Evolutionary conservation across 768 basidiomycete genomes (phyloP).

Genomic region (Amanita rimosa): DNA sequence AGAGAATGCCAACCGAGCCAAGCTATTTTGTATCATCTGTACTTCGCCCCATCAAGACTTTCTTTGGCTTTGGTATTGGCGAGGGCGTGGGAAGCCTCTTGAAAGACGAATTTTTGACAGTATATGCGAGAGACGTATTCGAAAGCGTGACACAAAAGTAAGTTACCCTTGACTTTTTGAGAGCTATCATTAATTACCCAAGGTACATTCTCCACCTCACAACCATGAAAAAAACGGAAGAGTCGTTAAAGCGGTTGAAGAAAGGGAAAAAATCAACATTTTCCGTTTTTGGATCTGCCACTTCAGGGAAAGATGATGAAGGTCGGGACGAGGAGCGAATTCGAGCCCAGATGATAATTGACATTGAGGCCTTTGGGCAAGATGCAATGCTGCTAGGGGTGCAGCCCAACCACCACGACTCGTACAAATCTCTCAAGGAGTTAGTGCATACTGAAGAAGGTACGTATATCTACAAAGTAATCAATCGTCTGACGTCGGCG

Average conservation of each 20-base stretch:
- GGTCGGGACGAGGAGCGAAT: slow-evolving; percentile 86
- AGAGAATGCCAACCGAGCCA: slow-evolving; percentile 60
- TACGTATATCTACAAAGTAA: neutral
- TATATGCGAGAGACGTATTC: slow-evolving; percentile 53
- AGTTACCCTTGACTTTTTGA: slow-evolving; percentile 5
- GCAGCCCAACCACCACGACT: slow-evolving; percentile 36
- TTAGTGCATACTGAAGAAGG: slow-evolving; percentile 42
- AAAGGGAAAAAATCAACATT: slow-evolving; percentile 74
- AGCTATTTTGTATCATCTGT: slow-evolving; percentile 82
- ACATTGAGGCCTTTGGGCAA: slow-evolving; percentile 74
- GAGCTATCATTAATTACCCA: neutral
- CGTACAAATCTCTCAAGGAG: slow-evolving; percentile 44
- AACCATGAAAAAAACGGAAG: slow-evolving; percentile 87
- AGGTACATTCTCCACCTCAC: slow-evolving; percentile 77
- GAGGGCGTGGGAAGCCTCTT: slow-evolving; percentile 54
- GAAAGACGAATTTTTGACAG: slow-evolving; percentile 37
- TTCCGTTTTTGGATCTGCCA: slow-evolving; percentile 60
- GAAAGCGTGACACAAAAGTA: slow-evolving; percentile 61
- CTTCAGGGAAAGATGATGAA: slow-evolving; percentile 45
- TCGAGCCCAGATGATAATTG: slow-evolving; percentile 68
- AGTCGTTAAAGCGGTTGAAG: slow-evolving; percentile 75
- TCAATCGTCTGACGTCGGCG: neutral
- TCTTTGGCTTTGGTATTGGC: slow-evolving; percentile 51
- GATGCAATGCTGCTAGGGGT: slow-evolving; percentile 68
- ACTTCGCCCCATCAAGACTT: slow-evolving; percentile 65